A percentile compares a stretch with the other conserved stretches of the same genome.
Conservation (phyloP, 2,329 filamentous ascomycete species). For the Fusarium vanettenii region DNA sequence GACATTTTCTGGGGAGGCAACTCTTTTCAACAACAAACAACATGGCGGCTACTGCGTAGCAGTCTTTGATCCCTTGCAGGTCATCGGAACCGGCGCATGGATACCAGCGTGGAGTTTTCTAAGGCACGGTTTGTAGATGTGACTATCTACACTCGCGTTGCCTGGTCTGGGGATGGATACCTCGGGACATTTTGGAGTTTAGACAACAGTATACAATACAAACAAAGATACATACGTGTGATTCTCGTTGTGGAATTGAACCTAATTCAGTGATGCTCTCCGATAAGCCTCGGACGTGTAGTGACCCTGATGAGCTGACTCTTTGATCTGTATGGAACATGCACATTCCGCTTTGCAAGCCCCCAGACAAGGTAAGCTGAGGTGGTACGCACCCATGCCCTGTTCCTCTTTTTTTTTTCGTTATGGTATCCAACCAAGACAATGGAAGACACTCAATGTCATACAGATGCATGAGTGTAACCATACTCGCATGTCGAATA, state of each 20-base stretch:
- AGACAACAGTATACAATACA: constrained; percentile 11
- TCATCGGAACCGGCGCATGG: constrained; percentile 41
- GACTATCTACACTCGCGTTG: constrained; percentile 14
- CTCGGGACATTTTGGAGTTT: constrained; percentile 32
- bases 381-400: constrained; percentile 1
- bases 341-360: background rate
- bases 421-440: background rate
- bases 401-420: background rate
- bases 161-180: constrained; percentile 31
- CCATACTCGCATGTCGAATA: constrained; percentile 4
- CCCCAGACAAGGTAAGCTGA: background rate
- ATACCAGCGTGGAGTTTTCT: constrained; percentile 43
- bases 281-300: background rate
- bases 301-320: background rate
- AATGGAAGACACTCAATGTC: background rate
- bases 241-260: constrained; percentile 9
- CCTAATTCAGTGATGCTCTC: background rate
- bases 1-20: constrained; percentile 26
- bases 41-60: constrained; percentile 29
- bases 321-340: background rate
- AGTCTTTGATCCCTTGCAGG: constrained; percentile 37
- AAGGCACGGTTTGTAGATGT: constrained; percentile 25
- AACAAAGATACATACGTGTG: background rate
- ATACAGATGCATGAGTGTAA: constrained; percentile 21
- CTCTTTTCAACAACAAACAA: constrained; percentile 21